Evolutionary conservation across 1,284 basidiomycete genomes (phyloP), one percentile per base, ranked within the genome.

Genomic region (Irpex sp.): DNA sequence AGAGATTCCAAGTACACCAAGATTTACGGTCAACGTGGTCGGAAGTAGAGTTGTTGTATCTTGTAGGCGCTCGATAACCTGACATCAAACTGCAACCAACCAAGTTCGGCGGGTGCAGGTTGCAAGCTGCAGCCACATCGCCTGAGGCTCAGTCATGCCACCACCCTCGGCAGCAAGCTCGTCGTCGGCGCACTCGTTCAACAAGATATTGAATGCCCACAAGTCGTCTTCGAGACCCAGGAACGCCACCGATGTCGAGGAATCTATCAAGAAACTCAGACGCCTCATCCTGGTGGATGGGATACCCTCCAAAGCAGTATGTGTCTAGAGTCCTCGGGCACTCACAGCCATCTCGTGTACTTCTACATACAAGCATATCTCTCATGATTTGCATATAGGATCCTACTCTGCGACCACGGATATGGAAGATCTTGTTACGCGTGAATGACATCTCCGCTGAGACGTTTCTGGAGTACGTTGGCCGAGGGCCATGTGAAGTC

Each of bases 371-470:
- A 55, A 47, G 61, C 60, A 26, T 33, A 58, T 31, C 15, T 33
- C 59, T 35, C 1, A 17, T 11, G 51, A 11, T 31, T 17, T 36
- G 5, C 50, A 13, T 59, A 21, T 57, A 93, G 91, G 92, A 93
- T 68, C 76, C 88, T 26, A 88, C 88, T 5, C 77, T 93, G 37
- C 83, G 92, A 39, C 90, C 92, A 47, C 81, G 90, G 60, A 88
- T 94, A 79, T 98, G 95, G 95, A 97, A 97, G 77, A 89, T 97
- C 59, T 82, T 97, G 47, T 79, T 98, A 49, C 85, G 89, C 57
- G 88, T 97, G 1, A 88, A 90, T 62, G 86, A 91, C 21, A 73
- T 97, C 3, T 83, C 90, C 33, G 84, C 89, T 6, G 86, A 91
- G 54, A 86, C 84, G 1, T 97, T 94, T 73, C 79, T 95, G 53